Evolutionary conservation across 2,329 filamentous ascomycete species (phyloP).

Genomic region (Fusarium incarnatum): DNA sequence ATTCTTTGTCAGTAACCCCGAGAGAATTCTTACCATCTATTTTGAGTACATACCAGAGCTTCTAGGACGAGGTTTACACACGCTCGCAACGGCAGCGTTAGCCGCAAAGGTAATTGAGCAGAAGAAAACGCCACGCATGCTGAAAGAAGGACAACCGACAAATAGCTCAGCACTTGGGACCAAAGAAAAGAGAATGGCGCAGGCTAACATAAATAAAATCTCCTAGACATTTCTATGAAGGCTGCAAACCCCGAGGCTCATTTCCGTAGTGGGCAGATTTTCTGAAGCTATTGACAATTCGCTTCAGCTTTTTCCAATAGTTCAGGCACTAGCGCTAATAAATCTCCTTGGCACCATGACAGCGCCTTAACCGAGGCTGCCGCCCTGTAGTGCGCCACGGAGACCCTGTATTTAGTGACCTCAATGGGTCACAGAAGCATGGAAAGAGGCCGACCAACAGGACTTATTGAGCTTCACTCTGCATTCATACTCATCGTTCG

Average conservation of each 20-base stretch:
- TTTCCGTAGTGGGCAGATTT: not conserved
- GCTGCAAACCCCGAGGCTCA: not conserved
- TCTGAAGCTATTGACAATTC: not conserved
- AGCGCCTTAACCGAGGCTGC: not conserved
- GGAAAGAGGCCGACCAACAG: no score
- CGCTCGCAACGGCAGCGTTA: not conserved
- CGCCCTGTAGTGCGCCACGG: not conserved
- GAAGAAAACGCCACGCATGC: not conserved
- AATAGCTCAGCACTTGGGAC: no score
- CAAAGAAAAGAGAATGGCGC: no score
- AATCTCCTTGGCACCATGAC: not conserved
- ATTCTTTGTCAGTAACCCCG: no score
- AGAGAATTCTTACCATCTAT: no score
- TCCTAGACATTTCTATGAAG: fast-evolving
- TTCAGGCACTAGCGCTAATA: not conserved
- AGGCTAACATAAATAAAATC: no score
- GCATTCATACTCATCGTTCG: no score
- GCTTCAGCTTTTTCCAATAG: not conserved
- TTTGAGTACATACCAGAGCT: not conserved
- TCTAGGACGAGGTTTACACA: not conserved
- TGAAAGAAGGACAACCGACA: not conserved
- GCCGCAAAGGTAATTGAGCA: fast-evolving
- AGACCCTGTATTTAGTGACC: not conserved
- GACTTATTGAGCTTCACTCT: not conserved
- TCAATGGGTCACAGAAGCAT: no score